phyloP scores from a whole-genome alignment of 2,329 filamentous ascomycete genomes.

The Phyllosticta citriasiana region DNA sequence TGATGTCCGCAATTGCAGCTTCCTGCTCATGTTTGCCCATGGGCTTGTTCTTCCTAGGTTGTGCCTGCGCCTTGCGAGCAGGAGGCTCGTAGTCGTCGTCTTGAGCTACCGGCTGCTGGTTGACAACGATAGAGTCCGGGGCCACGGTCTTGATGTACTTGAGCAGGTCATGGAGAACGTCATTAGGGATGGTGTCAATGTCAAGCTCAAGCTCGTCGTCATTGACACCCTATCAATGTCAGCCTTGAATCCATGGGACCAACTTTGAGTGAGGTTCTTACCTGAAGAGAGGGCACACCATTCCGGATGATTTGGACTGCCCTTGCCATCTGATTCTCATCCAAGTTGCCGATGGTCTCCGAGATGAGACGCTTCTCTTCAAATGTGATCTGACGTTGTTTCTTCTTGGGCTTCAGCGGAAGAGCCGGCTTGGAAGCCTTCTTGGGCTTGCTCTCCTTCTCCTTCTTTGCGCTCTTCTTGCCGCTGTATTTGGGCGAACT shows the following conservation, averaged over 20 bases:
- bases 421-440: conserved; percentile 21
- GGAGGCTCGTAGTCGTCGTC: conserved; percentile 43
- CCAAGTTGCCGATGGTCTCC: conserved; percentile 70
- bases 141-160: conserved; percentile 39
- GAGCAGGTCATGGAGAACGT: conserved; percentile 46
- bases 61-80: conserved; percentile 32
- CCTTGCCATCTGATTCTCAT: conserved; percentile 64
- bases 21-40: conserved; percentile 67
- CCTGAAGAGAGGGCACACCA: conserved; percentile 64
- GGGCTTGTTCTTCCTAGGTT: conserved; percentile 65
- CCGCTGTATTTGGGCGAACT: conserved; percentile 38
- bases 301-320: conserved; percentile 85
- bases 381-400: conserved; percentile 57
- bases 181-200: conserved; percentile 48
- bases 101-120: conserved; percentile 27
- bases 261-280: conserved; percentile 18
- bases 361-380: conserved; percentile 89
- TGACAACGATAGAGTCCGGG: background rate
- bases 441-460: conserved; percentile 18
- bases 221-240: conserved; percentile 32
- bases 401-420: conserved; percentile 39
- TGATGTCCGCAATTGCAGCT: conserved; percentile 53
- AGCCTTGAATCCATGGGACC: background rate
- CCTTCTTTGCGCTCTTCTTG: conserved; percentile 37
- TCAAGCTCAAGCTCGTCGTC: conserved; percentile 56